Percentiles rank a stretch among this genome's conserved stretches.
phyloP scores from a whole-genome alignment of 176 grass and related monocot species.

The Ampelocalamus luodianensis region DNA sequence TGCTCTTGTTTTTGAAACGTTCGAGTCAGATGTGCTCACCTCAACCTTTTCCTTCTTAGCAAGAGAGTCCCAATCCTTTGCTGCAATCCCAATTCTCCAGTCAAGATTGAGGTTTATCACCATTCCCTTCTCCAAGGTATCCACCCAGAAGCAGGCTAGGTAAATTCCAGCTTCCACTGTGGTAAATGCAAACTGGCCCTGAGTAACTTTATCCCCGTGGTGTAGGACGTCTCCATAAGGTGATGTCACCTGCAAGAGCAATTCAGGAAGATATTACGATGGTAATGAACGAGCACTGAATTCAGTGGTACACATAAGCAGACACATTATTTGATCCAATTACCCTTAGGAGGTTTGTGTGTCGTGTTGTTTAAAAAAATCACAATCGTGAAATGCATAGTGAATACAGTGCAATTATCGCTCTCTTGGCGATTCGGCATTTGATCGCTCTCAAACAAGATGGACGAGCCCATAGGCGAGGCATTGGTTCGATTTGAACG shows the following conservation, averaged over 20 bases:
- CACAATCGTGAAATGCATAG: neutral
- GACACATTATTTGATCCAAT: neutral
- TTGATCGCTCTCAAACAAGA: neutral
- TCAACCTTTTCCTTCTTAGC: conserved; percentile 69
- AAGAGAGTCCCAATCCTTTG: conserved; percentile 63
- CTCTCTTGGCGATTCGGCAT: neutral
- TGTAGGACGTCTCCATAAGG: conserved; percentile 55
- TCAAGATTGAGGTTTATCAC: conserved; percentile 62
- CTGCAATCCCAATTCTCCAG: conserved; percentile 64
- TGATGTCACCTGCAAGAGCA: conserved; percentile 55
- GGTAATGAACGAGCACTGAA: neutral
- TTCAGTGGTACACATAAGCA: neutral
- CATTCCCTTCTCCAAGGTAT: conserved; percentile 35
- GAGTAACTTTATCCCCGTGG: conserved; percentile 38
- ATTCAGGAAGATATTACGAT: neutral
- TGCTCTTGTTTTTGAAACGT: neutral
- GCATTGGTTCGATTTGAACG: neutral
- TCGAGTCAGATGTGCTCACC: conserved; percentile 25
- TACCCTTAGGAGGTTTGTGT: neutral
- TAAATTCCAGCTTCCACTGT: conserved; percentile 58
- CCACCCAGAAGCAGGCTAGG: conserved; percentile 59
- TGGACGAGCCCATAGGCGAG: neutral
- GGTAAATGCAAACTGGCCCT: conserved; percentile 64
- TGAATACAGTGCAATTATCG: neutral
- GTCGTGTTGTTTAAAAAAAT: neutral